Conservation (phyloP, 805 yeast species). For the Wickerhamomyces bisporus region DNA sequence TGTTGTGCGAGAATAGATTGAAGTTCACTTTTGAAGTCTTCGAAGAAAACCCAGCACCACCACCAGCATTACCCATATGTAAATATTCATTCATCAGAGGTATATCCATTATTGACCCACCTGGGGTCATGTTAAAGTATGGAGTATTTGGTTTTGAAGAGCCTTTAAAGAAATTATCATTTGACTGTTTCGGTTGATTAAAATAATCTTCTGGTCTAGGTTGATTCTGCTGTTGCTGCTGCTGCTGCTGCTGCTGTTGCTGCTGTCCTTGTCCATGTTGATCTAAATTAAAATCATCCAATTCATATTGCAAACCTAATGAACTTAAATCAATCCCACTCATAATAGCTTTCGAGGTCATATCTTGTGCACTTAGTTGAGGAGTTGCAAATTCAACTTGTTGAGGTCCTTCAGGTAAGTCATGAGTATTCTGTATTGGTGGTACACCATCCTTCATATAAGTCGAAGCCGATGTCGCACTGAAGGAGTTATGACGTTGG, state of each 20-base stretch:
- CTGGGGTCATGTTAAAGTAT: slow-evolving; percentile 19
- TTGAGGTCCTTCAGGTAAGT: slow-evolving; percentile 44
- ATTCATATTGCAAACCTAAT: slow-evolving; percentile 29
- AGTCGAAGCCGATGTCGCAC: slow-evolving; percentile 36
- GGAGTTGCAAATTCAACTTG: slow-evolving; percentile 84
- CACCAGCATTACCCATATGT: slow-evolving; percentile 35
- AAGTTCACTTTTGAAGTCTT: slow-evolving; percentile 10
- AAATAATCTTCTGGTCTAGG: slow-evolving; percentile 5
- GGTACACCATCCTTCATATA: slow-evolving; percentile 21
- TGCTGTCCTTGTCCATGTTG: slow-evolving; percentile 11
- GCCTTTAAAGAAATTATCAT: background rate
- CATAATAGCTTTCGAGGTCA: slow-evolving; percentile 28
- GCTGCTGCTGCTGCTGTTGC: background rate
- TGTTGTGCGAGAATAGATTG: slow-evolving; percentile 15
- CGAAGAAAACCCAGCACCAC: slow-evolving; percentile 34
- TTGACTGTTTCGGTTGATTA: background rate
- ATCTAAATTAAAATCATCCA: slow-evolving; percentile 17
- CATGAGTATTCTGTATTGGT: slow-evolving; percentile 4
- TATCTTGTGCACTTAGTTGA: slow-evolving; percentile 50
- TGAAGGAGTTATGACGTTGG: slow-evolving; percentile 39
- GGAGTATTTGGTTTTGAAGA: slow-evolving; percentile 16
- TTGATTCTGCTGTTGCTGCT: too few species aligned
- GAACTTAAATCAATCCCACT: slow-evolving; percentile 35
- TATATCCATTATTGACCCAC: slow-evolving; percentile 25
- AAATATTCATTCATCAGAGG: slow-evolving; percentile 35